Evolutionary conservation across 2,329 filamentous ascomycete genomes (phyloP).

Genomic region (Corniculantispora saksenae): DNA sequence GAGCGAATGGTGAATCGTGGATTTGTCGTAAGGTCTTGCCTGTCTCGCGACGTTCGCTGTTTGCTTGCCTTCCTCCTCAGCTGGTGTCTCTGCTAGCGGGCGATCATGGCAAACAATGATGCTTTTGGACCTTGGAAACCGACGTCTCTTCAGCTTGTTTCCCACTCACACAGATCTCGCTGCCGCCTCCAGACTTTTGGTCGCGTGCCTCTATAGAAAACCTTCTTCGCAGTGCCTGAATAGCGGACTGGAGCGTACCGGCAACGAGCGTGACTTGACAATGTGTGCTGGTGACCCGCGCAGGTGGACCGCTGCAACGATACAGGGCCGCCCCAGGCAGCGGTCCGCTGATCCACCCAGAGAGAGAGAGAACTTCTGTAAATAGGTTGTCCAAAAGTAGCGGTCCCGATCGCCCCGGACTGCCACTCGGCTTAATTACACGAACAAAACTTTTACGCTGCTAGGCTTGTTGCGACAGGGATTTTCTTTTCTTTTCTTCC

Average conservation of each 20-base stretch:
- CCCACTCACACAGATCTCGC: neutral
- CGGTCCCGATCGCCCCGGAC: neutral
- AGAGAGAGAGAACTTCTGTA: no score
- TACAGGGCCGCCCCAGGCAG: neutral
- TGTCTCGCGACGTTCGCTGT: no score
- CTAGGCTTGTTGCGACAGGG: no score
- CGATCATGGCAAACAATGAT: neutral
- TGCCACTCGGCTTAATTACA: neutral
- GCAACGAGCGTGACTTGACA: slow-evolving; percentile 3
- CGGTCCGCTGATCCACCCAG: slow-evolving; percentile 9
- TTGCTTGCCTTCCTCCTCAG: no score
- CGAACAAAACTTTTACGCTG: neutral
- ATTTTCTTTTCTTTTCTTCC: no score
- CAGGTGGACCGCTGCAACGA: slow-evolving; percentile 8
- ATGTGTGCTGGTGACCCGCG: slow-evolving; percentile 2
- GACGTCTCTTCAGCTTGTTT: neutral
- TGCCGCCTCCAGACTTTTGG: neutral
- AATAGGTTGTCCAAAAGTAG: neutral
- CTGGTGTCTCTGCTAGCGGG: neutral
- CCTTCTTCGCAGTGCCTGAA: neutral
- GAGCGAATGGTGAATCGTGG: neutral
- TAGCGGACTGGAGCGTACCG: neutral
- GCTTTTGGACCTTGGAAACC: neutral
- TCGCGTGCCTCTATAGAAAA: neutral
- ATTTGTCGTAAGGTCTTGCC: neutral